Conservation (phyloP, 2,329 filamentous ascomycete genomes). For the Diplodia scrobiculata region DNA sequence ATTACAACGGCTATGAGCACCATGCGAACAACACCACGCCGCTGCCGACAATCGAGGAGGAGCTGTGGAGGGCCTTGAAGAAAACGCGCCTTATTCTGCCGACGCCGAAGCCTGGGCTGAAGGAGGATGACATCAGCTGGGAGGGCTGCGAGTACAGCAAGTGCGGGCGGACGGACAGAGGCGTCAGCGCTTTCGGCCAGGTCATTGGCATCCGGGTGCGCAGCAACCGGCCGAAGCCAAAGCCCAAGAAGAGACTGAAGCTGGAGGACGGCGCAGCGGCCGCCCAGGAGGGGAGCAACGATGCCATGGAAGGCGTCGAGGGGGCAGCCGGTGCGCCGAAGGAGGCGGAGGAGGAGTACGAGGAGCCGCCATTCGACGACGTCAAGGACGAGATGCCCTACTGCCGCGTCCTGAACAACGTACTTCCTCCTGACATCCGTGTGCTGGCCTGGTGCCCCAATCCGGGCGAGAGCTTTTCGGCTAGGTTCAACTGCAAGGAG, state of each 20-base stretch:
- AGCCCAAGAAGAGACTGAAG: conserved; percentile 28
- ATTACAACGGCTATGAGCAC: conserved; percentile 92
- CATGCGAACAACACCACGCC: conserved; percentile 68
- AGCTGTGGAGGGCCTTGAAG: conserved; percentile 86
- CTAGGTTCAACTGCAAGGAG: conserved; percentile 89
- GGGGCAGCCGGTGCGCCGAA: neutral
- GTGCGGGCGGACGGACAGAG: conserved; percentile 87
- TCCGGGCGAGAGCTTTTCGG: conserved; percentile 78
- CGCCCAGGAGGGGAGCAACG: neutral
- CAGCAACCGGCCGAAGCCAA: conserved; percentile 68
- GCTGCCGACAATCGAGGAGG: conserved; percentile 84
- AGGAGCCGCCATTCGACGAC: conserved; percentile 59
- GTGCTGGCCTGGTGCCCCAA: conserved; percentile 90
- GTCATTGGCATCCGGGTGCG: conserved; percentile 82
- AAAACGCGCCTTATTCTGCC: conserved; percentile 82
- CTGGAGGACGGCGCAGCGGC: conserved; percentile 27
- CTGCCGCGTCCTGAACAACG: conserved; percentile 76
- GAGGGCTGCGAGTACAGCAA: conserved; percentile 89
- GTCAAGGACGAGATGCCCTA: conserved; percentile 83
- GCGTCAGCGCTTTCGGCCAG: conserved; percentile 96
- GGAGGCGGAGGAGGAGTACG: conserved; percentile 34
- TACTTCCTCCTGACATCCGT: conserved; percentile 86
- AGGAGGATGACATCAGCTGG: conserved; percentile 64
- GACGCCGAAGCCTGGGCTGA: conserved; percentile 38
- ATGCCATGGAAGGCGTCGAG: conserved; percentile 30